Base-by-base conservation (phyloP, 805 yeast genomes). In the Dipodascus albidus region DNA sequence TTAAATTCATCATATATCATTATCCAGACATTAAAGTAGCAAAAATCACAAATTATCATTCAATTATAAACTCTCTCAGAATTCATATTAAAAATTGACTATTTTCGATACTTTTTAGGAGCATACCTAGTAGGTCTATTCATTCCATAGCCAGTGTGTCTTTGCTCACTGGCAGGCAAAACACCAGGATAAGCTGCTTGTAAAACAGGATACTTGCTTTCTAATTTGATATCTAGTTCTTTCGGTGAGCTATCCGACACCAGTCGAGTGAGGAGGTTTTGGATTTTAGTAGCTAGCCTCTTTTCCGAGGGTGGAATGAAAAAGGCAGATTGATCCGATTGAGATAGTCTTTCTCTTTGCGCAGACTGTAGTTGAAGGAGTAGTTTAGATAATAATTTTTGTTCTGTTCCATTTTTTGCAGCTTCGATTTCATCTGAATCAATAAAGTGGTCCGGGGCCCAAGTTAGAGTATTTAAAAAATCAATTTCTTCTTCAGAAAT, bases 141-240 rank as follows among this genome's bases (percentile, higher is more conserved):
- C 20, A 38, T 38, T 4, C 44, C 44, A 38, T n/a, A 38, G 6
- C 44, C 44, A 38, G 44, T 38, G 44, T 38, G 58, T 44, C 56
- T 58, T 1, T 59, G 58, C 17, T 64, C 66, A 1, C 66, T 62
- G 2, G 62, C 64, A 15, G 96, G 96, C 62, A 90, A 74, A 1
- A 84, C 76, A 49, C 97, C 97, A 38, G 78, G 70, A 62, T 87
- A 89, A 58, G 83, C 87, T 22, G 82, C 78, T 63, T 81, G 81
- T 54, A 85, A 74, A 0, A 85, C 82, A 0, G 96, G 95, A 49
- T 90, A 65, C 24, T 65, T 54, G 15, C 61, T 50, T n/a, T 67
- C 62, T 2, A 58, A 54, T 31, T 54, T 50, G 42, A 66, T 50
- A 14, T 53, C 56, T 21, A 63, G 55, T 8, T 54, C 59, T n/a